Conservation (phyloP, 1,284 basidiomycete genomes). For the Pseudozyma pruni region DNA sequence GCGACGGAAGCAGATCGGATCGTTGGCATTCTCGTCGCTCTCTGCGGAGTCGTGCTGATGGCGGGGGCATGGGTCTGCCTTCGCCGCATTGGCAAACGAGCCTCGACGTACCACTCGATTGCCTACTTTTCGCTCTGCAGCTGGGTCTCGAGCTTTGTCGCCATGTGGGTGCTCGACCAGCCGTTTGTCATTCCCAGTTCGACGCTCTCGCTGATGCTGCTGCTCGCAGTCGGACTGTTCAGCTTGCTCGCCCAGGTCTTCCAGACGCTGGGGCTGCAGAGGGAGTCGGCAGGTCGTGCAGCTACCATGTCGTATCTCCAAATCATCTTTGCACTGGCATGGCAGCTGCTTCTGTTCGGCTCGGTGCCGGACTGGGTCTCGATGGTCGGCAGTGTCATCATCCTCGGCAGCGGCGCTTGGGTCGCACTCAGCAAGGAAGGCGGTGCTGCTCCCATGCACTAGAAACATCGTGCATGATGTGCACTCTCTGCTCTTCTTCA, state of each 20-base stretch:
- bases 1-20: conserved; percentile 28
- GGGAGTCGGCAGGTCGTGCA: conserved; percentile 49
- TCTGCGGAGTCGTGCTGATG: conserved; percentile 74
- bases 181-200: conserved; percentile 41
- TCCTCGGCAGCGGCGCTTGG: conserved; percentile 44
- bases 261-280: conserved; percentile 52
- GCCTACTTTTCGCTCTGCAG: conserved; percentile 76
- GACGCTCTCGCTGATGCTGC: conserved; percentile 21
- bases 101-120: conserved; percentile 78
- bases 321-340: conserved; percentile 42
- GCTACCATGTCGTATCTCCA: conserved; percentile 51
- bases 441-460: conserved; percentile 30
- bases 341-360: conserved; percentile 39
- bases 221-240: conserved; percentile 47
- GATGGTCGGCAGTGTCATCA: conserved; percentile 31
- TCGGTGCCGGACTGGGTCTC: conserved; percentile 36
- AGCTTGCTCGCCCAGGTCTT: conserved; percentile 50
- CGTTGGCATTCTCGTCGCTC: conserved; percentile 70
- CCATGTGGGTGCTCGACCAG: conserved; percentile 36
- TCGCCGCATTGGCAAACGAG: conserved; percentile 78
- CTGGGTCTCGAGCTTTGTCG: conserved; percentile 72
- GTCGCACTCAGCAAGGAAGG: conserved; percentile 32
- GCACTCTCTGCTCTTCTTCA: background rate
- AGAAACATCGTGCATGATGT: background rate
- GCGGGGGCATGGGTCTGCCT: conserved; percentile 77